phyloP scores from a whole-genome alignment of 192 early-diverging fungal genomes.

The Thoreauomyces humboldtii region DNA sequence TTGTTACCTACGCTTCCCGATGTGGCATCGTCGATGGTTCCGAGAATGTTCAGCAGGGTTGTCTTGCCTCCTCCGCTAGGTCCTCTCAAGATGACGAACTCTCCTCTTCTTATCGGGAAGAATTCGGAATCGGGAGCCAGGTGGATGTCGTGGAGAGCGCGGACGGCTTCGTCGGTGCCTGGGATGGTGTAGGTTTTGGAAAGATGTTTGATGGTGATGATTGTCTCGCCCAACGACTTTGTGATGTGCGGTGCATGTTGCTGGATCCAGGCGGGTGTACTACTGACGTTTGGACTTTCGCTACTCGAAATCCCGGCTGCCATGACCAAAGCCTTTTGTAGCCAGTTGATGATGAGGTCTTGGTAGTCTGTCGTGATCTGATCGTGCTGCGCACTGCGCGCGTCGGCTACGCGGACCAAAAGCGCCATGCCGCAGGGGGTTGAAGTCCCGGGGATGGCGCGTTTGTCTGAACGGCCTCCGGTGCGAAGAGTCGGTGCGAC shows the following conservation, averaged over 20 bases:
- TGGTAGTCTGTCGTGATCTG: too few species aligned
- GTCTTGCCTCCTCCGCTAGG: conserved; percentile 40
- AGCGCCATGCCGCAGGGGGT: too few species aligned
- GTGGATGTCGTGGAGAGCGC: conserved; percentile 34
- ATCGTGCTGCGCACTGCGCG: too few species aligned
- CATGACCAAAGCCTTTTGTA: too few species aligned
- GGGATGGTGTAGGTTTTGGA: conserved; percentile 30
- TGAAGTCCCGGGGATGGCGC: too few species aligned
- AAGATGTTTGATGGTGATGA: conserved; percentile 22
- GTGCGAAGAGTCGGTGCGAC: too few species aligned
- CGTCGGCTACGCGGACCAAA: too few species aligned
- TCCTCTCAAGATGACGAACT: conserved; percentile 37
- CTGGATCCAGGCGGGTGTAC: too few species aligned
- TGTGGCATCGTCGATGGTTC: conserved; percentile 31
- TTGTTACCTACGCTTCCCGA: conserved; percentile 28
- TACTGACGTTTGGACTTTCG: too few species aligned
- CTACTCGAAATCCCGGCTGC: too few species aligned
- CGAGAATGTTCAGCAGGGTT: conserved; percentile 38
- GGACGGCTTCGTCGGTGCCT: conserved; percentile 22
- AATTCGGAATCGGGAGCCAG: conserved; percentile 30
- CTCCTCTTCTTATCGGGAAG: conserved; percentile 31
- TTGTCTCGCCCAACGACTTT: conserved; percentile 28
- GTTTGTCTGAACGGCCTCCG: too few species aligned
- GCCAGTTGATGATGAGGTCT: too few species aligned
- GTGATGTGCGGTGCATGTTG: conserved; percentile 18